Evolutionary conservation across 75 land plant genomes (phyloP), one percentile per base, ranked within the genome.

Genomic region (Selaginella moellendorffii): DNA sequence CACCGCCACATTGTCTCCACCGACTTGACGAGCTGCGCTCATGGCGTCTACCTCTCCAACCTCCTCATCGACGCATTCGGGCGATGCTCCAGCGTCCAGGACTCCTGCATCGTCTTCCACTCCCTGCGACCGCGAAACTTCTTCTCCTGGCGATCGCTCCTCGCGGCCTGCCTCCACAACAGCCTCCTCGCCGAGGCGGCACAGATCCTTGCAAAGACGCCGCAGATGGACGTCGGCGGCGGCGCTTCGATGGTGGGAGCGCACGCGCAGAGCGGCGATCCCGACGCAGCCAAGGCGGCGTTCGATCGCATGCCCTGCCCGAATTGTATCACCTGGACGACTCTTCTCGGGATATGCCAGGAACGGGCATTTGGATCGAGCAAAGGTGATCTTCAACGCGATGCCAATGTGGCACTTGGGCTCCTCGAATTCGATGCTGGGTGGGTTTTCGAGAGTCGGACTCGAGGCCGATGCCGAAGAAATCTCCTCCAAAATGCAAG

Each of bases 231-330:
- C 46, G 46, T 36, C 14, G 46, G 5, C 46, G 46, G 46, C 10
- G 5, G 46, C 59, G n/a, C 19, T 5, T 5, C 24, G 24, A 56
- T 56, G 21, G 24, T 56, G 9, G 59, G 24, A 19, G 24, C 59
- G 19, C n/a, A 56, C n/a, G 59, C 59, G 17, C 19, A 56, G 24
- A 21, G 8, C 59, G 59, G 59, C 8, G 59, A 56, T 56, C 24
- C n/a, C 19, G 59, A 56, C 5, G n/a, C 5, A 8, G 59, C 59
- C 24, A 56, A 24, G 24, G 5, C 59, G 24, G 59, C 2, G 24
- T 56, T 56, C 24, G 59, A 56, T 56, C 5, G 24, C 8, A 56
- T 56, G 59, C 59, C 9, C 21, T 8, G n/a, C 25, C 19, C 5
- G n/a, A 56, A 56, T 56, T 8, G 8, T 56, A 8, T 56, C n/a